Percentiles rank a stretch among this genome's conserved stretches.
Evolutionary conservation across 2,329 filamentous ascomycete genomes (phyloP).

Genomic region (Penicillium oxalicum): DNA sequence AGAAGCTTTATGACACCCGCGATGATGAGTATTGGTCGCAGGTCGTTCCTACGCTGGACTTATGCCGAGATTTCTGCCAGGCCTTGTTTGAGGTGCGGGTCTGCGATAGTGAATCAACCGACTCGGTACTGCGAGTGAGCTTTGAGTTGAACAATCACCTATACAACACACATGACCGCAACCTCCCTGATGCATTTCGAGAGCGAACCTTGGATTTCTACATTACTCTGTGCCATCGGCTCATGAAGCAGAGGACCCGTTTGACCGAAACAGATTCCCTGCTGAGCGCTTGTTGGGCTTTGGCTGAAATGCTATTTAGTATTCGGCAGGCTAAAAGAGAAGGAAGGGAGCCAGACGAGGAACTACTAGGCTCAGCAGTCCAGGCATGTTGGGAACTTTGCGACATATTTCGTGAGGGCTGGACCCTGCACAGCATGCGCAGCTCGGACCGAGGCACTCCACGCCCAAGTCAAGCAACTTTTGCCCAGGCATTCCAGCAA

Average conservation of each 20-base stretch:
- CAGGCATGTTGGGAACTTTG: conserved; percentile 94
- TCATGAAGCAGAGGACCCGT: conserved; percentile 90
- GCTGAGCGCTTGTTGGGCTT: conserved; percentile 77
- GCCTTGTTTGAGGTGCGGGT: conserved; percentile 80
- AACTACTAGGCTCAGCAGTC: conserved; percentile 77
- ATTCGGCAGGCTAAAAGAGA: conserved; percentile 76
- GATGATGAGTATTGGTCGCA: conserved; percentile 64
- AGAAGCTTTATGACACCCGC: conserved; percentile 76
- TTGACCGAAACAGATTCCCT: conserved; percentile 76
- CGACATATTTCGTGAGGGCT: conserved; percentile 86
- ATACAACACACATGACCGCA: conserved; percentile 83
- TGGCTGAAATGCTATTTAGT: conserved; percentile 90
- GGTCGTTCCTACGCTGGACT: conserved; percentile 69
- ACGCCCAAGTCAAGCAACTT: conserved; percentile 69
- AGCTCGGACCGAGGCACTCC: conserved; percentile 72
- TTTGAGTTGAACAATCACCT: conserved; percentile 95
- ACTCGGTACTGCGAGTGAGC: conserved; percentile 84
- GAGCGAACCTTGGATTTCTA: conserved; percentile 93
- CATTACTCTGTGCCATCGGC: conserved; percentile 81
- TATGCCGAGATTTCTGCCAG: conserved; percentile 89
- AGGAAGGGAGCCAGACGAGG: conserved; percentile 67
- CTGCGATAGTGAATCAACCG: conserved; percentile 68
- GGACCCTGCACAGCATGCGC: conserved; percentile 70
- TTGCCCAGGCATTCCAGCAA: conserved; percentile 55
- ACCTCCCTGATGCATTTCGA: conserved; percentile 76